Evolutionary conservation across 2,329 filamentous ascomycete species (phyloP), one percentile per base, ranked within the genome.

Genomic region (Chalaropsis ovoidea): DNA sequence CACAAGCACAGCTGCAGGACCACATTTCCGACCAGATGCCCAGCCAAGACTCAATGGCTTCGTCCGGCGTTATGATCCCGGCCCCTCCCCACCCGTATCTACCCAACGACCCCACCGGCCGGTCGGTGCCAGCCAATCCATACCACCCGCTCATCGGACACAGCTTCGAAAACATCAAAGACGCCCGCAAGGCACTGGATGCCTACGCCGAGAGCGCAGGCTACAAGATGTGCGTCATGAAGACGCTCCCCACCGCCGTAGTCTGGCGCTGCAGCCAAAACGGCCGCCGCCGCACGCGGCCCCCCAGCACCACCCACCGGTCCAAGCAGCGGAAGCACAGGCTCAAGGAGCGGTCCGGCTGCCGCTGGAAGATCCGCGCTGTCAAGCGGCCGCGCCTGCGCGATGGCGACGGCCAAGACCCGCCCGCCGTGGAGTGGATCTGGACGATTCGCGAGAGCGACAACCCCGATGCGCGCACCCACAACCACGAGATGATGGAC

Each of bases 321-420:
- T 64, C 66, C 10, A 67, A 65, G 60, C 66, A 67, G 47, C 66
- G 66, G 6, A 65, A 65, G 15, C 66, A 67, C 35, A 62, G 61
- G 41, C 66, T 67, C 19, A 67, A 67, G 42, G 66, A 67, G 35
- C 66, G 66, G 13, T 67, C 66, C 2, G 66, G 66, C 42, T 67
- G 66, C 39, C 63, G 66, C 22, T 67, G 66, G 66, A 67, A 67
- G 41, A 67, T 67, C 13, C 62, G 66, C 19, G 66, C 66, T 11
- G 66, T 67, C 24, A 65, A 65, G 63, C 54, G 66, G 39, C 66
- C 66, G 19, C 56, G 66, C 22, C 62, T 67, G 31, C 56, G 63
- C 15, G 68, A 70, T 15, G 69, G 69, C 61, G 69, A 68, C 49
- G 69, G 68, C n/a, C 66, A 69, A 24, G 69, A 68, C 0, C 70